Evolutionary conservation across 345 rosid species (phyloP), one percentile per base, ranked within the genome.

Genomic region (Raphanus sativus): DNA sequence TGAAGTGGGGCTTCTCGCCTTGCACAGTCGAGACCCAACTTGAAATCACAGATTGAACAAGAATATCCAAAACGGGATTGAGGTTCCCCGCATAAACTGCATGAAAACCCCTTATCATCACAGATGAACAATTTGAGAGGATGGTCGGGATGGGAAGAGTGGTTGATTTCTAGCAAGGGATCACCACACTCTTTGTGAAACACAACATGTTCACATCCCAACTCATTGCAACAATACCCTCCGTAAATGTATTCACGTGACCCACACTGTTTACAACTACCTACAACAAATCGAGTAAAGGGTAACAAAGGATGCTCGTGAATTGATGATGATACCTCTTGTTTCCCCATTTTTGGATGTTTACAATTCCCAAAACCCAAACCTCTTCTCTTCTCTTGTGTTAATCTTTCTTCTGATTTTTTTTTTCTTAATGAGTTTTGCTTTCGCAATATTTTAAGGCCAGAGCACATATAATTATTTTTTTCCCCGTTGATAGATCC

Each of bases 141-240:
- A 54, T 74, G 63, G 54, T 74, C 63, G 1, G 70, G 73, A 67
- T 75, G 73, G 1, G 42, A 75, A 58, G 60, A 45, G 67, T 67
- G 67, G 60, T 67, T 58, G 25, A 67, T 15, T 12, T 40, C 78
- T 58, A 1, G 45, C 66, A 30, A 59, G 3, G 60, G 1, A 24
- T 75, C 2, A 0, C 6, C 60, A 0, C 72, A 75, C 28, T 75
- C 60, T 58, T 28, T 75, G 30, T 75, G 73, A n/a, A 42, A 67
- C 48, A 73, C n/a, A 33, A 0, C 16, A 4, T 0, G n/a, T n/a
- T n/a, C 0, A 36, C 77, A 64, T 11, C 28, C 70, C 2, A 52
- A 0, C 55, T 64, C 77, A 65, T 74, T 74, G 77, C 70, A 74
- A n/a, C 63, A 36, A 6, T 33, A 74, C 2, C 77, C 77, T 33